Evolutionary conservation across 2,329 filamentous ascomycete genomes (phyloP), one percentile per base, ranked within the genome.

Genomic region (Stachybotrys chlorohalonatus): DNA sequence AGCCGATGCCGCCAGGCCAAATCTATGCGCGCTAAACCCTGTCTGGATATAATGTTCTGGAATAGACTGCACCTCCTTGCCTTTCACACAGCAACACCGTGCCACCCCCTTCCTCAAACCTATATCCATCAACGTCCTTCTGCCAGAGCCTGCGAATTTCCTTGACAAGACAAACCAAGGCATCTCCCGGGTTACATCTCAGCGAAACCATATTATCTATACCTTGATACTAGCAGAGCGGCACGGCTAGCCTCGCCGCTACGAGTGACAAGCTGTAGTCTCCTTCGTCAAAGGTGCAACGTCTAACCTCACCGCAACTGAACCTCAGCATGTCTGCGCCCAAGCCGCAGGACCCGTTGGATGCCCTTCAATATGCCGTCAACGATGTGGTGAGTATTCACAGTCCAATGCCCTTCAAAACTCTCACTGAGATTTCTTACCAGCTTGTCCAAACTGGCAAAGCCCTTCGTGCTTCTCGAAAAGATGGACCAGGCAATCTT

Each of bases 361-460:
- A 78, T 53, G 66, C 73, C 55, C 70, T 84, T n/a, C 74, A 82
- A 62, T 68, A 70, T 53, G 75, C 80, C 60, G 70, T 83, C 59
- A 79, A 81, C 59, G 77, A 79, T 57, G 75, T 80, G 59, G 81
- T 83, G 66, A 67, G 80, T 68, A 36, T 52, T 32, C 39, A 31
- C 47, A 17, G 8, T 49, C 24, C 48, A 1, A 8, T 31, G 49
- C 11, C 16, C 17, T 11, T 24, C 11, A 31, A 52, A 58, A 51
- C 16, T n/a, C 39, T 55, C 32, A 53, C 59, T 58, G 17, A 59
- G 50, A 11, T 13, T 51, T 47, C 31, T 11, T 31, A 47, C 39
- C 46, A 85, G 82, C 75, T 84, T 31, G 72, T 85, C 13, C 78
- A 84, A 64, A 80, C 78, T 2, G 81, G 80, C 15, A 85, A 81